A percentile compares a stretch with the other conserved stretches of the same genome.
These are phyloP conservation scores for Phytophthora sansomeana DNA, from an alignment of 352 stramenopile genomes.

Conservation along the genomic window DNA sequence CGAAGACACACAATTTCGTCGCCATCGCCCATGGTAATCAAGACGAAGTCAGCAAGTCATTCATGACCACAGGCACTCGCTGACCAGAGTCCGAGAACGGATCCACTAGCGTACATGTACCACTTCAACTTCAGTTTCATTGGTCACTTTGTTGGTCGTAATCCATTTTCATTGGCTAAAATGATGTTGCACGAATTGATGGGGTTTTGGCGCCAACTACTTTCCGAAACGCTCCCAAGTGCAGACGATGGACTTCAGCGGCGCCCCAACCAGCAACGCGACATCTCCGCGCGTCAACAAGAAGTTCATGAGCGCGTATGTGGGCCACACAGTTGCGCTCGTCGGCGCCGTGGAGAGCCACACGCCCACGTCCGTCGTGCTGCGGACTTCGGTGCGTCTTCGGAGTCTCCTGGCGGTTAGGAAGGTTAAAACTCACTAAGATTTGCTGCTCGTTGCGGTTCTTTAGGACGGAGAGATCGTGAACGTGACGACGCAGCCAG, in stretches of 20 bases:
- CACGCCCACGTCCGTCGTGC: conserved; percentile 69
- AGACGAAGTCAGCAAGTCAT: too few relatives aligned
- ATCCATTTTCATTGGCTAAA: conserved; percentile 23
- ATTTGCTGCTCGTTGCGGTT: conserved; percentile 8
- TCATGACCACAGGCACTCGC: too few relatives aligned
- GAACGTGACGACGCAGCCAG: conserved; percentile 75
- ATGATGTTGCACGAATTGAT: conserved; percentile 7
- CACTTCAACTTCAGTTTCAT: neutral
- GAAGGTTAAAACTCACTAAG: neutral
- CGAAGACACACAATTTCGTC: conserved; percentile 5
- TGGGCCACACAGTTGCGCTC: conserved; percentile 77
- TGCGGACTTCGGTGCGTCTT: conserved; percentile 73
- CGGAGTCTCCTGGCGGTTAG: conserved; percentile 7
- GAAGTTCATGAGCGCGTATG: conserved; percentile 65
- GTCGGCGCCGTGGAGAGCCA: conserved; percentile 81
- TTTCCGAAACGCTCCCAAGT: neutral
- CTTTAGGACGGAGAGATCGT: conserved; percentile 78
- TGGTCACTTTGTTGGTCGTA: neutral
- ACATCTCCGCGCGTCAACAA: conserved; percentile 89
- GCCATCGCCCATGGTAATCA: neutral
- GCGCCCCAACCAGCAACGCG: conserved; percentile 42
- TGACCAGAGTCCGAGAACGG: too few relatives aligned
- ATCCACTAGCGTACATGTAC: too few relatives aligned
- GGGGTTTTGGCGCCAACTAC: conserved; percentile 30
- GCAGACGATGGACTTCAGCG: conserved; percentile 61